These are phyloP conservation scores for Trichoderma gracile DNA, from an alignment of 2,329 filamentous ascomycete species.

Conservation along the genomic window DNA sequence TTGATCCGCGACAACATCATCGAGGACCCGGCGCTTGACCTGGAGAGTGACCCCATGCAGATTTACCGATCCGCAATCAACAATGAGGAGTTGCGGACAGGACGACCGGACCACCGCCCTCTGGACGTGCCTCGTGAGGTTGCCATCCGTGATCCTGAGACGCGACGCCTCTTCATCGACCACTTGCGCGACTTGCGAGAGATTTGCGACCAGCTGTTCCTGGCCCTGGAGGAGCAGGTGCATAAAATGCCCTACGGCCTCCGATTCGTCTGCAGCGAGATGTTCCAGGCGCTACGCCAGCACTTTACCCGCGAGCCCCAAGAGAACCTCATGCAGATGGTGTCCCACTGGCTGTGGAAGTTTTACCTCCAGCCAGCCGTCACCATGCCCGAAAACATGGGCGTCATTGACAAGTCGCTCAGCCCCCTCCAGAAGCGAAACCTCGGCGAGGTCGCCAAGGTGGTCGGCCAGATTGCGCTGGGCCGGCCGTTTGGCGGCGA, in stretches of 20 bases:
- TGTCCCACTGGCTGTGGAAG: constrained; percentile 91
- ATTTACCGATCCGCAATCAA: constrained; percentile 96
- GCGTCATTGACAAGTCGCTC: constrained; percentile 85
- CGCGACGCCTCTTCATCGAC: constrained; percentile 87
- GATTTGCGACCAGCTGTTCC: constrained; percentile 88
- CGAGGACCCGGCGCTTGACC: constrained; percentile 83
- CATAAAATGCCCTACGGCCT: constrained; percentile 91
- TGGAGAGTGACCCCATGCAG: constrained; percentile 96
- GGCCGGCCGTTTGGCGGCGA: constrained; percentile 90
- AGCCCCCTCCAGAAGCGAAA: constrained; percentile 93
- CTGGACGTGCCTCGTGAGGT: constrained; percentile 86
- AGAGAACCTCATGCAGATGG: constrained; percentile 75
- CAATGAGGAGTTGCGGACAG: constrained; percentile 93
- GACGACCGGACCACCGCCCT: constrained; percentile 75
- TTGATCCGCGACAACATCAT: constrained; percentile 90
- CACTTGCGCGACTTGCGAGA: constrained; percentile 92
- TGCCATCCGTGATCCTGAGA: constrained; percentile 94
- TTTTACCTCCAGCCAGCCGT: constrained; percentile 90
- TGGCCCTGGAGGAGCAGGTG: constrained; percentile 76
- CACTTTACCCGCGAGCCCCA: constrained; percentile 80
- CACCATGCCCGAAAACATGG: constrained; percentile 86
- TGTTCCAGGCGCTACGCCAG: constrained; percentile 73
- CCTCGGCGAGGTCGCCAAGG: constrained; percentile 84
- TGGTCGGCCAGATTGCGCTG: constrained; percentile 84
- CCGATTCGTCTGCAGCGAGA: constrained; percentile 82